These are phyloP conservation scores for Rhizopogon rudus DNA, from an alignment of 768 basidiomycete species.

Conservation along the genomic window DNA sequence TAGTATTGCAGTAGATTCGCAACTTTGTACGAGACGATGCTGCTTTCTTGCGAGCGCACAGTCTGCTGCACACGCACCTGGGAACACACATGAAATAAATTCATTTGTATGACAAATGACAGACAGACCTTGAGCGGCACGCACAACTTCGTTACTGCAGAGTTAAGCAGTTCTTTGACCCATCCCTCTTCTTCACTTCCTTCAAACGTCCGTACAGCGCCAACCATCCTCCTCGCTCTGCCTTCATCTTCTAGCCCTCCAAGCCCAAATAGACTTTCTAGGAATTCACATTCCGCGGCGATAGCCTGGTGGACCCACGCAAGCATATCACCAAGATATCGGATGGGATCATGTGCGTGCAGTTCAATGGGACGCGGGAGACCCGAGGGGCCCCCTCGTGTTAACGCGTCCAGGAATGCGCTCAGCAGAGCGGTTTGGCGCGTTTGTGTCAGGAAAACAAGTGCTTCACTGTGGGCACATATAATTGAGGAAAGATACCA, in stretches of 20 bases:
- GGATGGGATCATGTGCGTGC: slow-evolving; percentile 94
- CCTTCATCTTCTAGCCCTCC: slow-evolving; percentile 25
- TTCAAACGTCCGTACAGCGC: slow-evolving; percentile 54
- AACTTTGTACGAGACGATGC: slow-evolving; percentile 88
- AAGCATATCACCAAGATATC: slow-evolving; percentile 97
- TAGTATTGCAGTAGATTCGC: slow-evolving; percentile 97
- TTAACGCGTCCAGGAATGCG: slow-evolving; percentile 84
- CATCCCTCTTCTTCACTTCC: slow-evolving; percentile 69
- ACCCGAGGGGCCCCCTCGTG: slow-evolving; percentile 80
- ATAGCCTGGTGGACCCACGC: slow-evolving; percentile 98
- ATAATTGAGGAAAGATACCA: not conserved
- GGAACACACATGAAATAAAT: not conserved
- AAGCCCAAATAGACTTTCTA: slow-evolving; percentile 81
- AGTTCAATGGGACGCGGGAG: slow-evolving; percentile 92
- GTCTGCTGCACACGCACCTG: slow-evolving; percentile 92
- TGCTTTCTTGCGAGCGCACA: slow-evolving; percentile 88
- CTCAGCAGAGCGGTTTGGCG: slow-evolving; percentile 76
- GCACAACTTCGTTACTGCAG: slow-evolving; percentile 76
- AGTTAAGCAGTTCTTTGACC: slow-evolving; percentile 77
- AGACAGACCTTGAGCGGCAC: slow-evolving; percentile 76
- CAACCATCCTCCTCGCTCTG: slow-evolving; percentile 57
- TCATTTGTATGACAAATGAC: not conserved
- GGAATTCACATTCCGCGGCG: slow-evolving; percentile 91
- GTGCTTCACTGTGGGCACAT: slow-evolving; percentile 54
- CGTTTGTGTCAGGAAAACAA: slow-evolving; percentile 71